Percentiles rank a stretch among this genome's conserved stretches.
Conservation (phyloP, 768 basidiomycete genomes). For the Russula brevipes region DNA sequence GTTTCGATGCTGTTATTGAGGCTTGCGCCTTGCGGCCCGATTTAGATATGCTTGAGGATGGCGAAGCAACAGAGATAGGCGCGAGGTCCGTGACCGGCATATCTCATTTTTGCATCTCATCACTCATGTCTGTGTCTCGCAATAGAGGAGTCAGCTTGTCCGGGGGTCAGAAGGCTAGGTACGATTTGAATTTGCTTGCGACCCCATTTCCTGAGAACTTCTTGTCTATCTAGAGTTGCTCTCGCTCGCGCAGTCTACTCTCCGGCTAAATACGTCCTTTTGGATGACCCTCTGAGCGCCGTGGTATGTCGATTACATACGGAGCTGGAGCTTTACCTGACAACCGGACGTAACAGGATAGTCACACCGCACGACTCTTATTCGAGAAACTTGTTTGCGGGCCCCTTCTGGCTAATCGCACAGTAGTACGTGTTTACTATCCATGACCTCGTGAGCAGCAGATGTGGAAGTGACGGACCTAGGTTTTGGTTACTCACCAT, state of each 20-base stretch:
- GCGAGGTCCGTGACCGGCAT: constrained; percentile 41
- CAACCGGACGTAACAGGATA: constrained; percentile 43
- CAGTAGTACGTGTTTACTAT: constrained; percentile 45
- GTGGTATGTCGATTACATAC: constrained; percentile 48
- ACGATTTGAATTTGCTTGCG: constrained; percentile 12
- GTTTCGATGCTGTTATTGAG: constrained; percentile 73
- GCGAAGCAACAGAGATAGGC: constrained; percentile 81
- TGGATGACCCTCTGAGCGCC: constrained; percentile 79
- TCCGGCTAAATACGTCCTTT: constrained; percentile 45
- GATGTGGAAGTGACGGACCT: not conserved
- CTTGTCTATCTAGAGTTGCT: constrained; percentile 57
- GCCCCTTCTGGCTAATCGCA: constrained; percentile 58
- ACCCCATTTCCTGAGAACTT: not conserved
- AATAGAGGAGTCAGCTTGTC: constrained; percentile 65
- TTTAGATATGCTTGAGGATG: constrained; percentile 79
- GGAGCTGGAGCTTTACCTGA: not conserved
- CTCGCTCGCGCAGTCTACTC: constrained; percentile 81
- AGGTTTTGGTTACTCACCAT: constrained; percentile 78
- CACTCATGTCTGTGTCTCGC: constrained; percentile 7
- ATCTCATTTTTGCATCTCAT: not conserved
- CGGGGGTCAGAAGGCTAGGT: constrained; percentile 81
- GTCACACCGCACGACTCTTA: constrained; percentile 59
- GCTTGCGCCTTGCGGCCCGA: constrained; percentile 81
- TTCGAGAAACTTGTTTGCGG: constrained; percentile 64
- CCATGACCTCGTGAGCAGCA: not conserved